These are phyloP conservation scores for Scenedesmus sp. DNA, from an alignment of 163 green algal genomes.

Conservation along the genomic window DNA sequence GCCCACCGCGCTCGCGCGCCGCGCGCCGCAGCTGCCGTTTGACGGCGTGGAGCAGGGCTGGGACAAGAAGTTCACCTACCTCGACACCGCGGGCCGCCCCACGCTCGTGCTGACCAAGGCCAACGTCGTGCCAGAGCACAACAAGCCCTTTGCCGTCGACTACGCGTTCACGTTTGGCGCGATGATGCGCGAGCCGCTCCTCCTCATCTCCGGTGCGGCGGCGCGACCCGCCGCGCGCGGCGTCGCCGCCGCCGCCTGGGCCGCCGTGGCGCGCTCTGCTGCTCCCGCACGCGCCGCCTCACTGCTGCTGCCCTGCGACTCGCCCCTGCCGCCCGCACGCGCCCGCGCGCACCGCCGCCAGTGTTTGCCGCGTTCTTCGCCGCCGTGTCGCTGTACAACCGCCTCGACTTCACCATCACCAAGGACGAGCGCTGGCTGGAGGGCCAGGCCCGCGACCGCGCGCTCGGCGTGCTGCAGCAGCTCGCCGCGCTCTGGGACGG, in stretches of 20 bases:
- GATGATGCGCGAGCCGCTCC: conserved; percentile 73
- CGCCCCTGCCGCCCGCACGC: too few relatives aligned
- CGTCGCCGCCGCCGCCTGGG: too few relatives aligned
- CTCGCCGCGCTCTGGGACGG: conserved; percentile 47
- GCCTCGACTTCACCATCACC: conserved; percentile 60
- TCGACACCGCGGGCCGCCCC: conserved; percentile 79
- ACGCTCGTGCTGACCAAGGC: conserved; percentile 81
- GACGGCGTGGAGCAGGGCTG: conserved; percentile 31
- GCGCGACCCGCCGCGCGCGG: too few relatives aligned
- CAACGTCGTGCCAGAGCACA: conserved; percentile 76
- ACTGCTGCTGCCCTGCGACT: too few relatives aligned
- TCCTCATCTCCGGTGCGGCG: conserved; percentile 65
- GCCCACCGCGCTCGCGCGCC: too few relatives aligned
- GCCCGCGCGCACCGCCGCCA: too few relatives aligned
- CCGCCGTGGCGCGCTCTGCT: too few relatives aligned
- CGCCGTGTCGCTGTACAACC: conserved; percentile 54
- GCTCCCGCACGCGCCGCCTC: not conserved
- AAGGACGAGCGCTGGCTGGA: conserved; percentile 57
- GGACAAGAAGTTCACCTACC: conserved; percentile 80
- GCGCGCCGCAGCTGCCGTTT: conserved; percentile 26
- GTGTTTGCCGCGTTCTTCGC: conserved; percentile 52
- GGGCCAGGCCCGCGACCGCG: conserved; percentile 45
- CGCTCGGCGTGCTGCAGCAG: conserved; percentile 52
- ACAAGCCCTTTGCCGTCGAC: conserved; percentile 66
- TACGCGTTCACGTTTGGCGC: conserved; percentile 68